Conservation (phyloP, 1,139 yeast species). For the Fermentozyma sake region DNA sequence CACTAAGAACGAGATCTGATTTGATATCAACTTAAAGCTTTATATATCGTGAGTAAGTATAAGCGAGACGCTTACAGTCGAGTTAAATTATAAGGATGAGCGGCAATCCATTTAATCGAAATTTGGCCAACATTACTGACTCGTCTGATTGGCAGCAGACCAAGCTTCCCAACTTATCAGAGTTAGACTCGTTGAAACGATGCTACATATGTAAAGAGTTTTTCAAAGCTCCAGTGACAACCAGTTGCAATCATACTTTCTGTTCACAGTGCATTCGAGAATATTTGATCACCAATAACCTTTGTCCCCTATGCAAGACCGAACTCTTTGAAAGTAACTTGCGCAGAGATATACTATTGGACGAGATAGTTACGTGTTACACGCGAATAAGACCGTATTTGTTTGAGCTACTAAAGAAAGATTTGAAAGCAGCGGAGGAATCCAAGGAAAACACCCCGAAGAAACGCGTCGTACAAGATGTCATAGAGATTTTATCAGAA, state of each 20-base stretch:
- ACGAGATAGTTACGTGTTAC: conserved; percentile 64
- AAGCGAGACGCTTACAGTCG: conserved; percentile 1
- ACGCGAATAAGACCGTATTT: conserved; percentile 38
- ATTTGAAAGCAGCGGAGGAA: background rate
- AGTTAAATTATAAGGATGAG: conserved; percentile 1
- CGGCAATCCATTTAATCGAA: conserved; percentile 9
- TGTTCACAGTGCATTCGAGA: conserved; percentile 87
- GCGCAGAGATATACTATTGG: conserved; percentile 65
- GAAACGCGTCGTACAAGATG: conserved; percentile 8
- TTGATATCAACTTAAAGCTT: too few relatives aligned
- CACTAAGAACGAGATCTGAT: too few relatives aligned
- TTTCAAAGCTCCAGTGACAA: conserved; percentile 74
- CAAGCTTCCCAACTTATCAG: conserved; percentile 49
- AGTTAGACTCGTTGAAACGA: conserved; percentile 66
- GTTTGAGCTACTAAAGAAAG: conserved; percentile 17
- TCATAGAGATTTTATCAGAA: conserved; percentile 18
- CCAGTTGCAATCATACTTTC: conserved; percentile 86
- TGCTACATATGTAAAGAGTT: conserved; percentile 93
- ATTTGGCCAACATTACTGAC: conserved; percentile 43
- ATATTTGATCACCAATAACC: conserved; percentile 51
- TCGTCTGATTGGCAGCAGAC: conserved; percentile 67
- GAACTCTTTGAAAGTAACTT: conserved; percentile 70
- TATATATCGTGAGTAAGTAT: too few relatives aligned
- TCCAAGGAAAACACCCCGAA: conserved; percentile 3
- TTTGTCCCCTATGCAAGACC: conserved; percentile 78